These are phyloP conservation scores for Dothideomycetidae sp. DNA, from an alignment of 2,329 filamentous ascomycete genomes.

Conservation along the genomic window DNA sequence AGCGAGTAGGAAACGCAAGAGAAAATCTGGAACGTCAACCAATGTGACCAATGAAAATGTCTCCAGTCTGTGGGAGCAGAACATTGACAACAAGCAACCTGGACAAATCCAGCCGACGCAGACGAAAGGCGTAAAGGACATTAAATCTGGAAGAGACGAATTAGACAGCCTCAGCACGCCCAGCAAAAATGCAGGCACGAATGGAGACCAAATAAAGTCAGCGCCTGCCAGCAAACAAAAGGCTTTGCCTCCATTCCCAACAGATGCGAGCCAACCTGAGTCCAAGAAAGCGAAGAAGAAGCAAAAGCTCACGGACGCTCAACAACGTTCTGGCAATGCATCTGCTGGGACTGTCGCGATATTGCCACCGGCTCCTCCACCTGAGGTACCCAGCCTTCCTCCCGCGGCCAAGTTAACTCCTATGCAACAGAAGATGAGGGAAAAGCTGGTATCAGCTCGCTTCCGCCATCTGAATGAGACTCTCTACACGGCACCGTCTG, in stretches of 20 bases:
- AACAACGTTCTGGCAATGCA: not conserved
- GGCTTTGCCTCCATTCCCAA: no score
- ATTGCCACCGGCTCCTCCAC: not conserved
- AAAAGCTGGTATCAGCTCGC: slow-evolving; percentile 85
- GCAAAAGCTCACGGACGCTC: slow-evolving; percentile 23
- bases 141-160: no score
- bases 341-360: no score
- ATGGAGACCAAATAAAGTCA: no score
- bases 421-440: slow-evolving; percentile 83
- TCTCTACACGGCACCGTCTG: slow-evolving; percentile 82
- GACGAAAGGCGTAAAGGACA: no score
- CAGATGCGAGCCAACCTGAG: no score
- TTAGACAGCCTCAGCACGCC: no score
- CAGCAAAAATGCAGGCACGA: no score
- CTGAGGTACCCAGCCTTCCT: slow-evolving; percentile 16
- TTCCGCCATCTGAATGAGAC: slow-evolving; percentile 97
- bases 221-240: no score
- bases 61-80: slow-evolving; percentile 60
- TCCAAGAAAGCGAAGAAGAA: slow-evolving; percentile 21
- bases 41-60: slow-evolving; percentile 55
- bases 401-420: slow-evolving; percentile 60
- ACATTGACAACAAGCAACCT: slow-evolving; percentile 47
- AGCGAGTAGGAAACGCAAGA: slow-evolving; percentile 33
- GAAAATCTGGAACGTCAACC: slow-evolving; percentile 32
- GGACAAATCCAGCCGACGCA: slow-evolving; percentile 18